Conservation (phyloP, 768 basidiomycete species). For the Boletus rubroflammeus region DNA sequence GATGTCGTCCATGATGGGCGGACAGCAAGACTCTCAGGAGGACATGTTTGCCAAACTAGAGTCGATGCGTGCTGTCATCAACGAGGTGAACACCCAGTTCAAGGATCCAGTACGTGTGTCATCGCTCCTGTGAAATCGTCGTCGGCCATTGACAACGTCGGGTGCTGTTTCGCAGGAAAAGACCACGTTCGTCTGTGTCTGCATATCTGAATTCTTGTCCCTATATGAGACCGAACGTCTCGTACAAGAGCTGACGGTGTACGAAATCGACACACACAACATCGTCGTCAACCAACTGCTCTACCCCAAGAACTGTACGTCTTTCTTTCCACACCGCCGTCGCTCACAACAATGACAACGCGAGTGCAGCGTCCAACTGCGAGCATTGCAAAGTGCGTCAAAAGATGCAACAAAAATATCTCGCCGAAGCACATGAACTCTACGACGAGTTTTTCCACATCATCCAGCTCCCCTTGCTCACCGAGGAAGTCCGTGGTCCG, state of each 20-base stretch:
- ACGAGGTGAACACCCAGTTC: constrained; percentile 98
- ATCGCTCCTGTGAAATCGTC: not conserved
- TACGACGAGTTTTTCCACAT: constrained; percentile 99
- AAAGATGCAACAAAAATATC: constrained; percentile 98
- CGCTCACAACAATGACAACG: not conserved
- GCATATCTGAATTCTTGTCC: constrained; percentile 97
- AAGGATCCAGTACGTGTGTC: constrained; percentile 81
- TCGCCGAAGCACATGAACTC: constrained; percentile 92
- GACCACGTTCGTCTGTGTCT: constrained; percentile 98
- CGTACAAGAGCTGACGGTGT: constrained; percentile 90
- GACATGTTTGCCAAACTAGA: constrained; percentile 99
- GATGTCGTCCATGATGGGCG: constrained; percentile 98
- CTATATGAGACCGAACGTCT: constrained; percentile 98
- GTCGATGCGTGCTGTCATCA: constrained; percentile 94
- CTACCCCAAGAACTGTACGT: constrained; percentile 85
- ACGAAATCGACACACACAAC: constrained; percentile 97
- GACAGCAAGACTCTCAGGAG: constrained; percentile 83
- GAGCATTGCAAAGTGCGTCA: constrained; percentile 93
- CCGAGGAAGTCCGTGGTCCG: constrained; percentile 95
- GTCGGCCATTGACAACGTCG: not conserved
- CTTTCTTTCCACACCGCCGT: not conserved
- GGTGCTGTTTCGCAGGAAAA: constrained; percentile 62
- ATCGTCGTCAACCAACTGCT: constrained; percentile 98
- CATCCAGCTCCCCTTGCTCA: constrained; percentile 85
- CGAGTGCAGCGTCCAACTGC: constrained; percentile 73